Conservation (phyloP, 805 yeast species). For the Monosporozyma aerobia region DNA sequence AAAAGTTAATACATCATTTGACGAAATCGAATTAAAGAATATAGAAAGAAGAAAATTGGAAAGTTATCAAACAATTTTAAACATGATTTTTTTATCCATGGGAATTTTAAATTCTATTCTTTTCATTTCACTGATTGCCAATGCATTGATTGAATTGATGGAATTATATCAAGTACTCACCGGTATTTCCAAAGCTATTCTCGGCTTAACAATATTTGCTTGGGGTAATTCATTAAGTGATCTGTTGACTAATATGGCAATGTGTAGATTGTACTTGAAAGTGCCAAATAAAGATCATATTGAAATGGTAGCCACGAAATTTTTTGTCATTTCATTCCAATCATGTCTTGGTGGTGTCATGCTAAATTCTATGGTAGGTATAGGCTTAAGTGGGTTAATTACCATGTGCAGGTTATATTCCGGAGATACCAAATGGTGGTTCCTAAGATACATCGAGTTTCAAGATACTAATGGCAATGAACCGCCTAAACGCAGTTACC, state of each 20-base stretch:
- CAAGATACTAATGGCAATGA: constrained; percentile 5
- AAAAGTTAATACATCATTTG: constrained; percentile 5
- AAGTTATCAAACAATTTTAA: constrained; percentile 10
- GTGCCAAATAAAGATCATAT: constrained; percentile 17
- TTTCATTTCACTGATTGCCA: constrained; percentile 29
- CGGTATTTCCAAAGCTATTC: constrained; percentile 62
- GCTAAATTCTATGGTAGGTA: constrained; percentile 66
- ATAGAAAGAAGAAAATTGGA: constrained; percentile 14
- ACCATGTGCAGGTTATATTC: constrained; percentile 24
- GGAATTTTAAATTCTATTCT: constrained; percentile 28
- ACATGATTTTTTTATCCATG: constrained; percentile 11
- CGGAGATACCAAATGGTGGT: constrained; percentile 15
- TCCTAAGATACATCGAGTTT: constrained; percentile 16
- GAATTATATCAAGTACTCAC: constrained; percentile 27
- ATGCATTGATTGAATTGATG: constrained; percentile 28
- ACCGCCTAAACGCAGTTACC: constrained; percentile 6
- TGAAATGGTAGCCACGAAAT: constrained; percentile 39
- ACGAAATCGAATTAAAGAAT: constrained; percentile 7
- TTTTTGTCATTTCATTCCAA: constrained; percentile 81
- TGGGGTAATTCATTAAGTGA: constrained; percentile 93
- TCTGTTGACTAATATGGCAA: constrained; percentile 71
- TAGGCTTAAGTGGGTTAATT: constrained; percentile 67
- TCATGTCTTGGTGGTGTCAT: constrained; percentile 94
- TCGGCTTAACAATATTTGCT: constrained; percentile 90
- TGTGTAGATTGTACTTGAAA: constrained; percentile 47